A percentile compares a stretch with the other conserved stretches of the same genome.
Evolutionary conservation across 257 asterid species (phyloP).

Genomic region (Perilla frutescens): DNA sequence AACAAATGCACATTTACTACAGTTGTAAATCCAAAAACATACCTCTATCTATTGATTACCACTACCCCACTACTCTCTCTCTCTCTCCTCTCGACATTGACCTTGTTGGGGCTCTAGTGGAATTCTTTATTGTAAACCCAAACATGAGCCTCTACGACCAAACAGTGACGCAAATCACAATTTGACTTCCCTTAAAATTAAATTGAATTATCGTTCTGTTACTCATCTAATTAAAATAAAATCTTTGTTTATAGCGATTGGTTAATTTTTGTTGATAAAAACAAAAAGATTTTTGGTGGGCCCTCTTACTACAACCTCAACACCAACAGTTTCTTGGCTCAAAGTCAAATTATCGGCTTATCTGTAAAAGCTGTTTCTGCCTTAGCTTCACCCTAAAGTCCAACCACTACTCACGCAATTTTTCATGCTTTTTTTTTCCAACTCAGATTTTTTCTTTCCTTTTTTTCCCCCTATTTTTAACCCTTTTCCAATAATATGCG

Average conservation of each 20-base stretch:
- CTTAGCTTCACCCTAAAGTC: conserved; percentile 19
- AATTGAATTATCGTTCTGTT: neutral
- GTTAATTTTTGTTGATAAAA: conserved; percentile 27
- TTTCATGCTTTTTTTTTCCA: neutral
- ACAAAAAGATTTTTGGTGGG: conserved; percentile 33
- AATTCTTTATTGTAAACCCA: conserved; percentile 31
- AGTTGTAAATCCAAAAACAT: conserved; percentile 57
- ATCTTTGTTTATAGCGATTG: conserved; percentile 25
- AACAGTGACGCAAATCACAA: conserved; percentile 26
- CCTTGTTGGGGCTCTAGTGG: conserved; percentile 13
- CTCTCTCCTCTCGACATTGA: conserved; percentile 32
- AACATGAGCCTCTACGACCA: neutral
- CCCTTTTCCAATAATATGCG: neutral
- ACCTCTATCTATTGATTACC: conserved; percentile 45
- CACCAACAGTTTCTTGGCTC: conserved; percentile 5
- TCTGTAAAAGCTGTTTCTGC: conserved; percentile 55
- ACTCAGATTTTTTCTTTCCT: neutral
- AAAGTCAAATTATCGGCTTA: conserved; percentile 60
- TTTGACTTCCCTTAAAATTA: conserved; percentile 55
- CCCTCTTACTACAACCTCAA: conserved; percentile 23
- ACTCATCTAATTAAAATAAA: neutral
- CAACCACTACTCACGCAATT: neutral
- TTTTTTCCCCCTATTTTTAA: too few relatives aligned
- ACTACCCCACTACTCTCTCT: conserved; percentile 41
- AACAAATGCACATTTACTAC: conserved; percentile 77